Conservation (phyloP, 2,329 filamentous ascomycete genomes). For the Scedosporium dehoogii region DNA sequence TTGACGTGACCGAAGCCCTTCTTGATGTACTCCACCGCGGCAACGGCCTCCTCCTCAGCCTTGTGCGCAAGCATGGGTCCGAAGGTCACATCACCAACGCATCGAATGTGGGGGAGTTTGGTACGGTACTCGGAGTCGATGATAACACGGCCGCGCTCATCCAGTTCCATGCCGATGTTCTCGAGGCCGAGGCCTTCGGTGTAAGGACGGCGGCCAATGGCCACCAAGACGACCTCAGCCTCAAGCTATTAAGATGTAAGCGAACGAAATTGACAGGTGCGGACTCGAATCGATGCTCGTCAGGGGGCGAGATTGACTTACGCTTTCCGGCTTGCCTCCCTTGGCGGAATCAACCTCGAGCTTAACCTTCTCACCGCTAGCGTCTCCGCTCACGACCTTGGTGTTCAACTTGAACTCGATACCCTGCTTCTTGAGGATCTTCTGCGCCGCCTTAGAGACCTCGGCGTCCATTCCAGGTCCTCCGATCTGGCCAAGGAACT, state of each 20-base stretch:
- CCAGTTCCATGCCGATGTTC: constrained; percentile 83
- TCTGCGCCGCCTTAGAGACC: constrained; percentile 83
- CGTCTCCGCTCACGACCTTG: constrained; percentile 84
- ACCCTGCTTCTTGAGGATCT: constrained; percentile 90
- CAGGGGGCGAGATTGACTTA: constrained; percentile 34
- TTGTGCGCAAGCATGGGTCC: constrained; percentile 99
- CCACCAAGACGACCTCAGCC: constrained; percentile 89
- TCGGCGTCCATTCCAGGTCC: constrained; percentile 96
- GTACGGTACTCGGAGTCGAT: constrained; percentile 99
- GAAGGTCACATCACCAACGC: constrained; percentile 92
- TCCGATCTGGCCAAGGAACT: constrained; percentile 93
- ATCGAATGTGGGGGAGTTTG: constrained; percentile 93
- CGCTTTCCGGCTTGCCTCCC: constrained; percentile 88
- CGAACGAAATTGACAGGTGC: background rate
- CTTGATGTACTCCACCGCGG: constrained; percentile 91
- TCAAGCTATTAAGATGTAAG: constrained; percentile 52
- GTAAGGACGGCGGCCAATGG: constrained; percentile 93
- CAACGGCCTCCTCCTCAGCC: constrained; percentile 95
- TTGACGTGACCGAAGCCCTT: constrained; percentile 98
- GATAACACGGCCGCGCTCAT: constrained; percentile 88
- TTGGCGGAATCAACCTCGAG: constrained; percentile 86
- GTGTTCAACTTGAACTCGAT: constrained; percentile 98
- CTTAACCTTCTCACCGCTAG: constrained; percentile 65
- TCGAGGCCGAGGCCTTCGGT: constrained; percentile 85
- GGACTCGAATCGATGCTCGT: background rate